Evolutionary conservation across 768 basidiomycete genomes (phyloP).

Genomic region (Lentinula aciculospora): DNA sequence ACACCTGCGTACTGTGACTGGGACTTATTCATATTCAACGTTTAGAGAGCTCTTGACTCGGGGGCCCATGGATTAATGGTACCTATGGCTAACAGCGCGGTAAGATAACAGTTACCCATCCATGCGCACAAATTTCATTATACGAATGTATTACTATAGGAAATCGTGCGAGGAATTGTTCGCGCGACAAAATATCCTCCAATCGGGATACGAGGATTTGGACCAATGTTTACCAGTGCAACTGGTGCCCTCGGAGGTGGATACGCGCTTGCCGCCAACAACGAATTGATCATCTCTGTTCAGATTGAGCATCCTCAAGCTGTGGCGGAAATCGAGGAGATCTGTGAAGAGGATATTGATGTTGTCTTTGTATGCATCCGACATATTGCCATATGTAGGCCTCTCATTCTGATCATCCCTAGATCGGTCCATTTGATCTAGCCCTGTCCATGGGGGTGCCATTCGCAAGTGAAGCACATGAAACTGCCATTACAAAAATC

Average conservation of each 20-base stretch:
- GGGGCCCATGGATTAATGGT: constrained; percentile 37
- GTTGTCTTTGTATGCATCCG: constrained; percentile 14
- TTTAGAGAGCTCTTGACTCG: constrained; percentile 38
- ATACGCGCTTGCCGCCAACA: constrained; percentile 14
- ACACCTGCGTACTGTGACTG: neutral
- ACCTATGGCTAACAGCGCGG: constrained; percentile 18
- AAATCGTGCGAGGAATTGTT: constrained; percentile 19
- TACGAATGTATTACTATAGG: constrained; percentile 6
- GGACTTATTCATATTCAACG: neutral
- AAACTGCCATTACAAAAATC: constrained; percentile 17
- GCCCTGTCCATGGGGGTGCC: constrained; percentile 19
- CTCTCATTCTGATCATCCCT: neutral
- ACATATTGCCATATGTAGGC: neutral
- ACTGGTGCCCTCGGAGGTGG: constrained; percentile 15
- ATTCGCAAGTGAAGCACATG: constrained; percentile 15
- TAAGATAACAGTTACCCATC: constrained; percentile 2
- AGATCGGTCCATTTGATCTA: constrained; percentile 20
- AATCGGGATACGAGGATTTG: constrained; percentile 16
- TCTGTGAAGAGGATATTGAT: constrained; percentile 19
- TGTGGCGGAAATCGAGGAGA: constrained; percentile 16
- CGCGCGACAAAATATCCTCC: constrained; percentile 18
- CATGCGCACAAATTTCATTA: neutral
- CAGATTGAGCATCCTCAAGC: constrained; percentile 21
- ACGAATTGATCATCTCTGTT: constrained; percentile 14
- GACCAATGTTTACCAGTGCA: constrained; percentile 21